Conservation (phyloP, 305 asterid species). For the Striga hermonthica region DNA sequence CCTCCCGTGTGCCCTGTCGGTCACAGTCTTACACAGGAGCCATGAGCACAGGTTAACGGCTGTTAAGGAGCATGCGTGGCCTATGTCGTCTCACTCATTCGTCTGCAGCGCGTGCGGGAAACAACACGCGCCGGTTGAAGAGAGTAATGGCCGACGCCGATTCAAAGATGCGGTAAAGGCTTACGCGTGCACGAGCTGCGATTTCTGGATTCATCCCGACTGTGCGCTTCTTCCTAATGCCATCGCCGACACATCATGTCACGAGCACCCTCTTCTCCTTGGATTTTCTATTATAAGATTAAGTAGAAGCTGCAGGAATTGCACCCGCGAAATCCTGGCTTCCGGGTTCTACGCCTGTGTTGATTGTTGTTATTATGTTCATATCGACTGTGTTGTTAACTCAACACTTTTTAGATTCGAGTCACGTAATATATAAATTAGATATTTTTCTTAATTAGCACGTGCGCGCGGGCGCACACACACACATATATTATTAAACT, state of each 20-base stretch:
- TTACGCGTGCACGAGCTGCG: not conserved
- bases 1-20: not conserved
- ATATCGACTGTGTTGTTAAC: not conserved
- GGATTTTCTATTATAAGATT: too few relatives aligned
- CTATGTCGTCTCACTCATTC: not conserved
- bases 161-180: not conserved
- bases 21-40: not conserved
- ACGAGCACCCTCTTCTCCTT: conserved; percentile 1
- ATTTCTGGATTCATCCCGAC: conserved; percentile 5
- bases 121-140: not conserved
- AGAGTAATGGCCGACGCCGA: too few relatives aligned
- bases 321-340: not conserved
- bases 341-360: conserved; percentile 5
- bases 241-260: not conserved
- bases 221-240: conserved; percentile 18
- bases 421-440: not conserved
- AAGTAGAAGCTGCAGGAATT: not conserved
- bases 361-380: not conserved
- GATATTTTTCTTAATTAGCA: not conserved
- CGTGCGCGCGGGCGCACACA: too few relatives aligned
- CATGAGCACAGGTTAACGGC: conserved; percentile 2
- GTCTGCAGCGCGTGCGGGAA: conserved; percentile 9
- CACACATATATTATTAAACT: not conserved
- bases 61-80: not conserved
- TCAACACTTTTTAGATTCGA: not conserved